Evolutionary conservation across 306 rosid genomes (phyloP), one percentile per base, ranked within the genome.

Genomic region (Senna tora): DNA sequence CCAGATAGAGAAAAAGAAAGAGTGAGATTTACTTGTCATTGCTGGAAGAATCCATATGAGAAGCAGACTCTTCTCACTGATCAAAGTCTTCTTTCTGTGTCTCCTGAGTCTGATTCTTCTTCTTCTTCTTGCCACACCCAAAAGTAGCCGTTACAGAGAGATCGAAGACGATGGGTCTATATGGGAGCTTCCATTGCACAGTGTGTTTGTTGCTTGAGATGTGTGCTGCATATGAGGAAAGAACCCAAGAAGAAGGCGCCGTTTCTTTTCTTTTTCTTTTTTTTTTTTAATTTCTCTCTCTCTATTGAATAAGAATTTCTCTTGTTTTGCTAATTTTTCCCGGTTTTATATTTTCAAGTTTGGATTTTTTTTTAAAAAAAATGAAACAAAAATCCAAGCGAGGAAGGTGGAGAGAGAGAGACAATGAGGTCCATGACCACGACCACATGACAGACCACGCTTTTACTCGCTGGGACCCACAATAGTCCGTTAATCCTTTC

Each of bases 11-110:
- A 62, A 22, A n/a, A n/a, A n/a, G n/a, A n/a, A 25, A 61, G 56
- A 75, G 16, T 54, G 77, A 79, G 68, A 81, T 61, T 84, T 85
- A 92, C 92, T 86, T 77, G 79, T 82, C 65, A 67, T 67, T 72
- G 72, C 45, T 72, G 80, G 42, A 67, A 67, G 42, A 67, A 67
- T 90, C 89, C 96, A 92, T 92, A 67, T 54, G 9, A 73, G 67
- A 42, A 58, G 76, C 47, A 71, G 66, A n/a, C 50, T 21, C 41
- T 38, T 34, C 64, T 32, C 61, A 45, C 43, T 67, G 81, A 77
- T 70, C 78, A 52, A 46, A 73, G 19, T 65, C 38, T 73, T 32
- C 57, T 50, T 17, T 5, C 55, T 61, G 30, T 11, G 5, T 3
- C 11, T 41, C 11, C 9, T 7, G 6, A 5, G 7, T 0, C 46